A percentile compares a stretch with the other conserved stretches of the same genome.
Evolutionary conservation across 2,329 filamentous ascomycete genomes (phyloP).

Genomic region (Meredithiella fracta): DNA sequence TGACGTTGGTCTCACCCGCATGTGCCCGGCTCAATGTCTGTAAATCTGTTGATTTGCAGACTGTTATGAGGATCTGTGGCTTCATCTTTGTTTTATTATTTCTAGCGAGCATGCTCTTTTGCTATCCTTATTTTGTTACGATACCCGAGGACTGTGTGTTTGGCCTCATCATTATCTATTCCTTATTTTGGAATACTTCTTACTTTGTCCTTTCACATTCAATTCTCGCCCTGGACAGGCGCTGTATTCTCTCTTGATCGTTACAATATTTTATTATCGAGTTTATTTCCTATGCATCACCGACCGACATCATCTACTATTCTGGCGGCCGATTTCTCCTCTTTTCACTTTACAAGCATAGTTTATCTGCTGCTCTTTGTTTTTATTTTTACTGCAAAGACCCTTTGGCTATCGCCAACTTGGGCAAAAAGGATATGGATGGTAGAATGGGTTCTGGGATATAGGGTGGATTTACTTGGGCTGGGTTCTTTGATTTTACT

Average conservation of each 20-base stretch:
- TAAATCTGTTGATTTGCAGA: neutral
- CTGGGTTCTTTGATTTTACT: neutral
- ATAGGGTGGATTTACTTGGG: neutral
- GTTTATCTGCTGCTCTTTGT: neutral
- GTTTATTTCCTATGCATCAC: neutral
- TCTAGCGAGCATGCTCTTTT: neutral
- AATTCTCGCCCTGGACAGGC: constrained; percentile 5
- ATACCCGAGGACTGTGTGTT: constrained; percentile 2
- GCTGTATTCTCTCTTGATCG: constrained; percentile 1
- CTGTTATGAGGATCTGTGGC: neutral
- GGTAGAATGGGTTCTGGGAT: neutral
- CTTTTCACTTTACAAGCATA: neutral
- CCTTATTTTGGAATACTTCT: neutral
- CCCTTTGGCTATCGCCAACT: neutral
- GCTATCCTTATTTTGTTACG: neutral
- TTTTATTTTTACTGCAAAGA: neutral
- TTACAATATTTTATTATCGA: constrained; percentile 1
- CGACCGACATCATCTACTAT: neutral
- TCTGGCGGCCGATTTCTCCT: neutral
- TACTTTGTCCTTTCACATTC: constrained; percentile 6
- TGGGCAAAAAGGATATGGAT: neutral
- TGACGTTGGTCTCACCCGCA: constrained; percentile 41
- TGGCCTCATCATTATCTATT: constrained; percentile 1
- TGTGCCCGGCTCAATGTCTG: constrained; percentile 1
- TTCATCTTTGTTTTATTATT: neutral